These are phyloP conservation scores for Chrysopogon serrulatus DNA, from an alignment of 176 grass and related monocot genomes.

Conservation along the genomic window DNA sequence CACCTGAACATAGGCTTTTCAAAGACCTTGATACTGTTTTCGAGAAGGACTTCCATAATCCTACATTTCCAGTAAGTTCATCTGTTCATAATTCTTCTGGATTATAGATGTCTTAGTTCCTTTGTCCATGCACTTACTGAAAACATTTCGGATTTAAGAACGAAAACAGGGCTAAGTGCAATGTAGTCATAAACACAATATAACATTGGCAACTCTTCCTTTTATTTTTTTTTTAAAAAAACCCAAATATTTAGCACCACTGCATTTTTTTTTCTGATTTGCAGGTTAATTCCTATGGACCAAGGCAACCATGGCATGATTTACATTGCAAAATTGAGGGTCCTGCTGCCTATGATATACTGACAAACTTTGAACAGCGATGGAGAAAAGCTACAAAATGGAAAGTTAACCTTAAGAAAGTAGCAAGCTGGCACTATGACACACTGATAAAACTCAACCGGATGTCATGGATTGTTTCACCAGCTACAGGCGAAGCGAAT, in stretches of 20 bases:
- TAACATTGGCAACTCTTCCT: not conserved
- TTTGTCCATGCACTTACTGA: not conserved
- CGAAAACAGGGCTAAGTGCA: not conserved
- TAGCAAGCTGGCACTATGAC: constrained; percentile 67
- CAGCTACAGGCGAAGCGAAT: constrained; percentile 39
- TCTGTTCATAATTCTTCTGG: not conserved
- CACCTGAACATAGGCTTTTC: constrained; percentile 78
- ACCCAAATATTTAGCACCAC: not conserved
- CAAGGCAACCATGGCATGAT: constrained; percentile 96
- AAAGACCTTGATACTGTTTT: constrained; percentile 53
- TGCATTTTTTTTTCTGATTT: not conserved
- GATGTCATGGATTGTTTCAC: constrained; percentile 89
- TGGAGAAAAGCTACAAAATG: constrained; percentile 88
- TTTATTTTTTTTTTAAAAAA: not conserved
- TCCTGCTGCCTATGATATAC: constrained; percentile 82
- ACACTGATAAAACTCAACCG: constrained; percentile 74
- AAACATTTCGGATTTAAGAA: not conserved
- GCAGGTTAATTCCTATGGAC: constrained; percentile 51
- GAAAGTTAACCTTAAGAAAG: constrained; percentile 68
- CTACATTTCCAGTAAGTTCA: constrained; percentile 52
- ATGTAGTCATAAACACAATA: not conserved
- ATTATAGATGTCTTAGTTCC: not conserved
- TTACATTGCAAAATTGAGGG: constrained; percentile 92
- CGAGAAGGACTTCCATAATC: constrained; percentile 62
- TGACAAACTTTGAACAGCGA: constrained; percentile 88